Conservation (phyloP, 2,329 filamentous ascomycete genomes). For the Epichloe bromicola region DNA sequence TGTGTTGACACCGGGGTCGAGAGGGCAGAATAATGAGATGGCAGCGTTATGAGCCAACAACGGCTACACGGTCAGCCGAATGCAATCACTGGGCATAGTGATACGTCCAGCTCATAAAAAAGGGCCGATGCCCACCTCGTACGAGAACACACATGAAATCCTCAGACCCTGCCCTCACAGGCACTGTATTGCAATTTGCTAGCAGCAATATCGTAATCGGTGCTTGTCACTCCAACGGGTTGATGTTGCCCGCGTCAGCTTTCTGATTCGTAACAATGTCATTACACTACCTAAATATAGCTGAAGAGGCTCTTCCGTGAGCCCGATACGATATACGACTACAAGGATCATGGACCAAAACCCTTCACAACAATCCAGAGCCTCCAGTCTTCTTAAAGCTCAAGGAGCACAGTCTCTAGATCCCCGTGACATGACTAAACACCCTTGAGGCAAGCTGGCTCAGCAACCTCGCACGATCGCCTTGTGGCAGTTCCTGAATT, state of each 20-base stretch:
- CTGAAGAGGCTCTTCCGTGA: neutral
- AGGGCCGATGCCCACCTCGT: neutral
- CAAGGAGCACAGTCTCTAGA: slow-evolving; percentile 1
- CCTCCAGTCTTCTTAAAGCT: neutral
- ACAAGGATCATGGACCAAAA: neutral
- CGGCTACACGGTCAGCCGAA: neutral
- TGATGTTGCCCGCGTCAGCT: neutral
- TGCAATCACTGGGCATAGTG: neutral
- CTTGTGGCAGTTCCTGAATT: slow-evolving; percentile 63
- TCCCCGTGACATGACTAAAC: slow-evolving; percentile 63
- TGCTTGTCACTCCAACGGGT: neutral
- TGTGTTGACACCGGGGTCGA: slow-evolving; percentile 5
- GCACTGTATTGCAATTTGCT: no score
- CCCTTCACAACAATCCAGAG: neutral
- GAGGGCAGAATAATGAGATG: neutral
- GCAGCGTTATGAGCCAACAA: neutral
- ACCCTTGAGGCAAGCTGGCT: slow-evolving; percentile 77
- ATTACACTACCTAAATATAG: neutral
- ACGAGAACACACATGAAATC: neutral
- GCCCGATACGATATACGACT: no score
- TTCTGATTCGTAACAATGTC: neutral
- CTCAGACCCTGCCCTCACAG: neutral
- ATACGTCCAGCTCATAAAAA: neutral
- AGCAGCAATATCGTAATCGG: neutral
- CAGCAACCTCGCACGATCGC: slow-evolving; percentile 67